Base-by-base conservation (phyloP, 257 asterid species). In the Apocynum venetum region DNA sequence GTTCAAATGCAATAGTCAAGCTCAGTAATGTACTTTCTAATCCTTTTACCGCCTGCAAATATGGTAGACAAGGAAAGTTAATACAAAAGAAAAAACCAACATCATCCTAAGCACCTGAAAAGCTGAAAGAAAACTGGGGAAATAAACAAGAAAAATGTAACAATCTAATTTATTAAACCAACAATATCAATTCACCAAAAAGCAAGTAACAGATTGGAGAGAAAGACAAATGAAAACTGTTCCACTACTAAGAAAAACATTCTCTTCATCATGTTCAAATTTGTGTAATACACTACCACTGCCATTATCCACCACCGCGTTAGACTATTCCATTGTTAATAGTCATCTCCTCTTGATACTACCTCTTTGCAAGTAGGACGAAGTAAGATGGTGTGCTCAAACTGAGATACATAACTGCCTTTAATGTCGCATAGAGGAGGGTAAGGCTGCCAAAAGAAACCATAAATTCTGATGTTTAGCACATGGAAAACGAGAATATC, bases 281-380 rank as follows among this genome's bases (percentile, higher is more conserved):
- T 15, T 67, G 14, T 67, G 35, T 67, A 67, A 8, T 43, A 41
- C 15, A 8, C 7, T 25, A 43, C 52, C 5, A 40, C 1, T 0
- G 20, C 3, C 70, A 36, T 66, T 66, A 19, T 25, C 64, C 12
- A 38, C 66, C 65, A 25, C 15, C 5, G 9, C n/a, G 11, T 60
- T 13, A 41, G 15, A 41, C 49, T 44, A 20, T 17, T 38, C 14
- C 35, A 72, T 59, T 72, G 80, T 90, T 89, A 96, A 84, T 90
- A 96, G 88, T 96, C 99, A 52, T 96, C 97, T 25, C 99, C 99
- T 86, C 96, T 90, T 8, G 99, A 96, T 70, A 96, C 76, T 55
- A 96, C 99, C 89, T 96, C 99, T 84, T 95, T 95, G 96, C 99
- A 95, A 31, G 99, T 95, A n/a, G 99, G 99, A 77, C 97, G 99